Base-by-base conservation (phyloP, 2,329 filamentous ascomycete genomes). In the Pseudogymnoascus verrucosus region DNA sequence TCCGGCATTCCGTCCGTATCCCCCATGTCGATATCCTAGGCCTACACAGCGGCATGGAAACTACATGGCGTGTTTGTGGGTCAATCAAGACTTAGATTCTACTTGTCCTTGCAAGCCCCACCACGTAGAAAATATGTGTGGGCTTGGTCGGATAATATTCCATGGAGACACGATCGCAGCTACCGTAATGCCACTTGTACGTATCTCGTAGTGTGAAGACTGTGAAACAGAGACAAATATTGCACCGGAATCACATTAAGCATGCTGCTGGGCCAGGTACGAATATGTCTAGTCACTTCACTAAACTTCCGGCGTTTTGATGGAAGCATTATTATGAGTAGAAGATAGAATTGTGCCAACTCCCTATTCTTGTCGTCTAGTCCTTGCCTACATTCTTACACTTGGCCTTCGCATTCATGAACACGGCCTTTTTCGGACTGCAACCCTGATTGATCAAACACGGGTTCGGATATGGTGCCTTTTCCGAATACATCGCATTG, bases 361-460 rank as follows among this genome's bases (percentile, higher is more conserved):
- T 14, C 51, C 28, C 19, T 57, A 57, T 36, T 21, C n/a, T 19
- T 12, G 51, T 19, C 4, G 16, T 57, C 28, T 57, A 57, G 26
- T 12, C 16, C 10, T 21, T 57, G 10, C 28, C 51, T 36, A 62
- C 6, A 12, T 62, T 62, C 60, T 62, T 62, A 62, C 60, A 62
- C 23, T 40, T 42, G 11, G 60, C 60, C 21, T 44, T 44, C 5
- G 23, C 37, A 11, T 34, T 40, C 21, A 28, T 31, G 23, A 62
- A 62, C 5, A 37, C 12, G 3, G 60, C 60, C 21, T 31, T 47
- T 34, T 21, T 42, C 16, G 60, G 26, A 4, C 19, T 23, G 23
- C 60, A 62, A 11, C 60, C 60, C 23, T 62, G 60, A 28, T 62
- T 62, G 60, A 62, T 62, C 16, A 62, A 34, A 19, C 60, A 62